Evolutionary conservation across 2,329 filamentous ascomycete genomes (phyloP), one percentile per base, ranked within the genome.

Genomic region (Alternaria sp.): DNA sequence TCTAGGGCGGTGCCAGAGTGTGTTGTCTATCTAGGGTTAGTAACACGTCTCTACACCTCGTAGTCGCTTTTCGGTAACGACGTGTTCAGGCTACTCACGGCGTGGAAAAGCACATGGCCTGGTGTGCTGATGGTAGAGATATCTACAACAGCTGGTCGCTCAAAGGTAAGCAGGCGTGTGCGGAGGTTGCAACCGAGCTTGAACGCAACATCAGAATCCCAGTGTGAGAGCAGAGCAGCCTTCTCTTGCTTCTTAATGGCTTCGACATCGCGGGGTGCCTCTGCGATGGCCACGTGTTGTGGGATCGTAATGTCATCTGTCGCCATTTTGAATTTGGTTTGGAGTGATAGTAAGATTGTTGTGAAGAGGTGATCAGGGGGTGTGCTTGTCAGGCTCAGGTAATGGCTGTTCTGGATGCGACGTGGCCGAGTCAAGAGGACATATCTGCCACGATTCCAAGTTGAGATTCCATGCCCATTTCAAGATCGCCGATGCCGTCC

Each of bases 21-120:
- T 0, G 90, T 91, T 9, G 59, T 54, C 60, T 59, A 14, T 8
- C 5, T 18, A 0, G 6, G 7, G 9, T 49, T 3, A 49, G 7
- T 2, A 8, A 1, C n/a, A 8, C 5, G 9, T 12, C 5, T 4
- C 9, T 3, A 48, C 18, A 14, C 0, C 1, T 12, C 3, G 18
- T 16, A 22, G 7, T n/a, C 41, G 22, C 12, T 5, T 14, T n/a
- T n/a, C n/a, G n/a, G n/a, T n/a, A n/a, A n/a, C n/a, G n/a, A n/a
- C n/a, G n/a, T n/a, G n/a, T n/a, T n/a, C n/a, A n/a, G n/a, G n/a
- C n/a, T n/a, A n/a, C n/a, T n/a, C 46, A 85, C 86, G 54, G 83
- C 81, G 74, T 93, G 91, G 81, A 92, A 94, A 24, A 94, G 79
- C 2, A 88, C 80, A 66, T 91, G 89, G 5, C 28, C 79, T 70